phyloP scores from a whole-genome alignment of 1,284 basidiomycete species.

The Baeospora myosura region DNA sequence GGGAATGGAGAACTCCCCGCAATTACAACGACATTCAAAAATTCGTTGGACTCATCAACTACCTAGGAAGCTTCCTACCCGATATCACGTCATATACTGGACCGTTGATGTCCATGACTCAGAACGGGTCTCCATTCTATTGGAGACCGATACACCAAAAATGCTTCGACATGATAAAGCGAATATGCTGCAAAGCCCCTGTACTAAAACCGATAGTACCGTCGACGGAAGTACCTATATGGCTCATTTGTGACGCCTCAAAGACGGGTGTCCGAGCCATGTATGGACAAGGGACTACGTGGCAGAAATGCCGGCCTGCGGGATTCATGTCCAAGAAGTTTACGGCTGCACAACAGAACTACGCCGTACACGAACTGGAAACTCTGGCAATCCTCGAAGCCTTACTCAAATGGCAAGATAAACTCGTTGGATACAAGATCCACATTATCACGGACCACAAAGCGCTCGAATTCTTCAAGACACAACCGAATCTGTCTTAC shows the following conservation, averaged over 20 bases:
- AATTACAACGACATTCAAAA: conserved; percentile 30
- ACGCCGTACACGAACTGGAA: conserved; percentile 29
- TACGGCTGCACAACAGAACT: conserved; percentile 28
- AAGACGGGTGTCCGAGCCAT: conserved; percentile 28
- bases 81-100: conserved; percentile 25
- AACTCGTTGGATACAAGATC: conserved; percentile 24
- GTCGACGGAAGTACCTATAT: conserved; percentile 25
- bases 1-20: conserved; percentile 25
- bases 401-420: conserved; percentile 30
- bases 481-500: conserved; percentile 13
- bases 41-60: conserved; percentile 35
- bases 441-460: conserved; percentile 32
- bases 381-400: conserved; percentile 30
- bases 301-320: conserved; percentile 27
- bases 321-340: conserved; percentile 37
- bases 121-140: conserved; percentile 21
- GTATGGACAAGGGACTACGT: conserved; percentile 30
- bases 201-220: conserved; percentile 28
- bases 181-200: conserved; percentile 20
- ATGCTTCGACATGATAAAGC: conserved; percentile 30
- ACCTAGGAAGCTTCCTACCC: conserved; percentile 31
- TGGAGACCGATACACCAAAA: conserved; percentile 25
- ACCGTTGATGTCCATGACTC: conserved; percentile 22
- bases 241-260: conserved; percentile 35
- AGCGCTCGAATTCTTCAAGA: conserved; percentile 27